Percentiles rank a stretch among this genome's conserved stretches.
Conservation (phyloP, 2,329 filamentous ascomycete genomes). For the Fusarium citri region DNA sequence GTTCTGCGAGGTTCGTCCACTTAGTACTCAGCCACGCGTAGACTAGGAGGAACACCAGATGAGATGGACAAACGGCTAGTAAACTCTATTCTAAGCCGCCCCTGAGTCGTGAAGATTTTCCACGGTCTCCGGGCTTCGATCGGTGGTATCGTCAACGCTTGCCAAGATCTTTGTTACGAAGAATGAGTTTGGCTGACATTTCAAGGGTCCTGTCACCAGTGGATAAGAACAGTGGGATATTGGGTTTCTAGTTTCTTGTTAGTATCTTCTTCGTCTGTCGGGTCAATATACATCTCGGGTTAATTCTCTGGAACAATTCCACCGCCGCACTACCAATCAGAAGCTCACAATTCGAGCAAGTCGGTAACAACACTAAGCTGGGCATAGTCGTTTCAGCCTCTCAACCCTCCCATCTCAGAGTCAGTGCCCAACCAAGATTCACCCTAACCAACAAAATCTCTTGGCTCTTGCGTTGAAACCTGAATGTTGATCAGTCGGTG, state of each 20-base stretch:
- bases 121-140: background rate
- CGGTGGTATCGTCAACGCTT: background rate
- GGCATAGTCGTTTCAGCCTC: background rate
- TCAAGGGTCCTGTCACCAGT: background rate
- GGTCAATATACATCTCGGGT: background rate
- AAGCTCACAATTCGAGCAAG: no score
- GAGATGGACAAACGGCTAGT: constrained; percentile 1
- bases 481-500: background rate
- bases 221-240: background rate
- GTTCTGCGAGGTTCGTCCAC: background rate
- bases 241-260: accelerated
- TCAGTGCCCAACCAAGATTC: background rate
- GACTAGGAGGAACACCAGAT: background rate
- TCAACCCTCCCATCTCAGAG: background rate
- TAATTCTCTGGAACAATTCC: background rate
- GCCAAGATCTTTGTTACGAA: background rate
- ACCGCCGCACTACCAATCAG: background rate
- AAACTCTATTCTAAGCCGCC: constrained; percentile 4
- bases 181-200: background rate
- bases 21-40: background rate
- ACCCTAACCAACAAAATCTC: background rate
- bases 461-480: background rate
- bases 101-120: constrained; percentile 2
- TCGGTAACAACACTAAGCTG: no score
- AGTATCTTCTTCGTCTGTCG: background rate